These are phyloP conservation scores for Canavalia ensiformis DNA, from an alignment of 306 rosid genomes.

Conservation along the genomic window DNA sequence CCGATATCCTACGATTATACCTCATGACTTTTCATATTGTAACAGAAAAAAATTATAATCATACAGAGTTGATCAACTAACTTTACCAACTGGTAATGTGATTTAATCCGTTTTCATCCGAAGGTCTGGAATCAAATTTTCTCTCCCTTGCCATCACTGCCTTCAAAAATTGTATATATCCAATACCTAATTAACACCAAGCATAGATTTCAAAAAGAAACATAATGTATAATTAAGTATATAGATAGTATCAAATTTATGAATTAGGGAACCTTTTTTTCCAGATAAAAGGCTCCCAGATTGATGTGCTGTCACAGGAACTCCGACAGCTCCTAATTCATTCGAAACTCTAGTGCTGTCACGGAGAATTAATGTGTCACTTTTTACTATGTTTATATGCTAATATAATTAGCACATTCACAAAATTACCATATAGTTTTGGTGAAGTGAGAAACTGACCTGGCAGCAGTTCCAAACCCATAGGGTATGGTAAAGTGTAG, in stretches of 20 bases:
- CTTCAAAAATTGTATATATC: slow-evolving; percentile 34
- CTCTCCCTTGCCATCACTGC: slow-evolving; percentile 51
- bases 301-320: no score
- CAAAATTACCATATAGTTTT: slow-evolving; percentile 11
- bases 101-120: slow-evolving; percentile 25
- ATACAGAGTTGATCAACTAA: not conserved
- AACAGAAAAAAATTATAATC: no score
- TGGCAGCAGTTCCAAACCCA: slow-evolving; percentile 71
- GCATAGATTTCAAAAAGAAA: not conserved
- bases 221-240: not conserved
- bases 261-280: slow-evolving; percentile 46
- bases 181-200: not conserved
- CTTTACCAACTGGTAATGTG: not conserved
- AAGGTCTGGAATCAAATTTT: slow-evolving; percentile 41
- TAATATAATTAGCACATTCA: not conserved
- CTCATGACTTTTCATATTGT: no score
- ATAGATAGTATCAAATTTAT: not conserved
- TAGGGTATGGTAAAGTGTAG: slow-evolving; percentile 69
- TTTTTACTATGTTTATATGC: not conserved
- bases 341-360: slow-evolving; percentile 58
- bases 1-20: no score
- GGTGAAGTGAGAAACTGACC: slow-evolving; percentile 47
- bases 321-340: slow-evolving; percentile 64
- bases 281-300: slow-evolving; percentile 57
- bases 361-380: slow-evolving; percentile 6